Evolutionary conservation across 1,284 basidiomycete species (phyloP).

Genomic region (Boletus semigastroideus): DNA sequence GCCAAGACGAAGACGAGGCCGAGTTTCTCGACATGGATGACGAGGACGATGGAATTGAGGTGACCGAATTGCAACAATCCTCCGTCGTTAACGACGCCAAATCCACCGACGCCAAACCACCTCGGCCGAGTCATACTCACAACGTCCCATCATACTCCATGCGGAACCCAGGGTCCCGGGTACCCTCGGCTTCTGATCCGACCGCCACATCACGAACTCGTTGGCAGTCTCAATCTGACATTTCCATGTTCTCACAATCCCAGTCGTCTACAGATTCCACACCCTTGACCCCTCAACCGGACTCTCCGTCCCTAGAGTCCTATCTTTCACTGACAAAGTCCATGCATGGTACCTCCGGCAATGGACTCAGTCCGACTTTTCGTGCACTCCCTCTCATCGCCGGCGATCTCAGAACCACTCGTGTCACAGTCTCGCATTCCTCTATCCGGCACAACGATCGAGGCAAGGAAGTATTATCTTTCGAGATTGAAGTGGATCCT

Average conservation of each 20-base stretch:
- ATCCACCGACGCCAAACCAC: constrained; percentile 28
- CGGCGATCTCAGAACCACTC: constrained; percentile 65
- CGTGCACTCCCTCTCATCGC: constrained; percentile 70
- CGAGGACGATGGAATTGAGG: constrained; percentile 37
- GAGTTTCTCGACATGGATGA: constrained; percentile 64
- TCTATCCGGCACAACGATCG: constrained; percentile 83
- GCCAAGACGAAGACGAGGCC: constrained; percentile 17
- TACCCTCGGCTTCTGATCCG: constrained; percentile 6
- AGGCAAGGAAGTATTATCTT: constrained; percentile 84
- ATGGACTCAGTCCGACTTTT: constrained; percentile 39
- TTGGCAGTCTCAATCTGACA: constrained; percentile 26
- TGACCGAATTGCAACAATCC: constrained; percentile 24
- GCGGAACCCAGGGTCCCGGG: constrained; percentile 7
- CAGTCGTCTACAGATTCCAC: constrained; percentile 27
- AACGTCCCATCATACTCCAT: constrained; percentile 9
- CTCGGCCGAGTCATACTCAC: constrained; percentile 13
- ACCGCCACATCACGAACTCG: constrained; percentile 17
- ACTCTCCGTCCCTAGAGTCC: constrained; percentile 32
- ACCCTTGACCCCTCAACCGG: constrained; percentile 18
- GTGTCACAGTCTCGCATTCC: constrained; percentile 65
- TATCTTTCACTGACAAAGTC: constrained; percentile 30
- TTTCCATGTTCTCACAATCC: constrained; percentile 27
- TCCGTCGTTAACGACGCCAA: constrained; percentile 22
- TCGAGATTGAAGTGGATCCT: constrained; percentile 69
- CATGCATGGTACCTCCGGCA: constrained; percentile 7